phyloP scores from a whole-genome alignment of 257 asterid genomes.

The Galeopsis tetrahit region DNA sequence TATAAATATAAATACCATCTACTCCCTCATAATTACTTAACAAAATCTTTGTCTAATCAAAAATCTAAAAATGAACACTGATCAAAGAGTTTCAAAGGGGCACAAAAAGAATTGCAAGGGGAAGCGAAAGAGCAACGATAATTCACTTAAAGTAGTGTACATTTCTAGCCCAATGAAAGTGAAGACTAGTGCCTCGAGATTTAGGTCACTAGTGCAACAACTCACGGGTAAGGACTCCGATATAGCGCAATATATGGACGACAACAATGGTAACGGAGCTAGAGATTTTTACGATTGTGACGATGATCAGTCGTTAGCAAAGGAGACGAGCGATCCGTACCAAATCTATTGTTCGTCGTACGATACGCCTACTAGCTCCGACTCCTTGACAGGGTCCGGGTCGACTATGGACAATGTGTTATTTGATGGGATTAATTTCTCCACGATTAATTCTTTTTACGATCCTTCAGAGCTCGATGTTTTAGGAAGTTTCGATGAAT shows the following conservation, averaged over 20 bases:
- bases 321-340: slow-evolving; percentile 21
- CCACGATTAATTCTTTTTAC: slow-evolving; percentile 36
- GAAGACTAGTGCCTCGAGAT: slow-evolving; percentile 75
- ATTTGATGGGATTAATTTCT: slow-evolving; percentile 33
- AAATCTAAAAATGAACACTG: slow-evolving; percentile 30
- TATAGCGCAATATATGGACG: slow-evolving; percentile 48
- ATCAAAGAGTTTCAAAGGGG: slow-evolving; percentile 33
- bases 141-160: slow-evolving; percentile 74
- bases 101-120: slow-evolving; percentile 38
- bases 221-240: slow-evolving; percentile 84
- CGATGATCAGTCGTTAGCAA: not conserved
- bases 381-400: slow-evolving; percentile 47
- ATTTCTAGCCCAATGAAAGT: slow-evolving; percentile 95
- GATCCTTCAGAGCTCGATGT: slow-evolving; percentile 54
- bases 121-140: slow-evolving; percentile 34
- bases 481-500: slow-evolving; percentile 60
- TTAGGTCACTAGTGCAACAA: slow-evolving; percentile 79
- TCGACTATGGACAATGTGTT: slow-evolving; percentile 42
- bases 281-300: slow-evolving; percentile 30
- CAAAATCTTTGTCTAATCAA: slow-evolving; percentile 13
- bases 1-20: slow-evolving; percentile 37
- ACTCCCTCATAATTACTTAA: not conserved
- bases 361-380: slow-evolving; percentile 53
- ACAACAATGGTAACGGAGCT: not conserved
- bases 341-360: slow-evolving; percentile 27